Base-by-base conservation (phyloP, 2,329 filamentous ascomycete species). In the Hortaea werneckii region DNA sequence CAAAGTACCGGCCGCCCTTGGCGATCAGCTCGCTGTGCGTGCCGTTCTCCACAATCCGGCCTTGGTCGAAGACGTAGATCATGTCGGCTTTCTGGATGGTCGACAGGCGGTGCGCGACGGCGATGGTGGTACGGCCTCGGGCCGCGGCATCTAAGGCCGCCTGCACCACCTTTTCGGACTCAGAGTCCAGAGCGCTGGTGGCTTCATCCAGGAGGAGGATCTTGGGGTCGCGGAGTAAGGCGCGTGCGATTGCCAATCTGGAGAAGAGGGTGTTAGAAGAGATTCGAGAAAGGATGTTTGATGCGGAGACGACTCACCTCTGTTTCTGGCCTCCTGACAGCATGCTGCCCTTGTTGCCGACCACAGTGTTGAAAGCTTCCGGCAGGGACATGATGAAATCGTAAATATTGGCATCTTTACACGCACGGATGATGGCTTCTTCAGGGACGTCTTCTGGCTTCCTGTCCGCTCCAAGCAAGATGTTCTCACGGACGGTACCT, bases 21-120 rank as follows among this genome's bases (percentile, higher is more conserved):
- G 54, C 57, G 43, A 72, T 58, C 32, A 72, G 48, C 42, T 73
- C 68, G 0, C 58, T 76, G 85, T 96, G 90, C 6, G 80, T 87
- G 5, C 90, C 90, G 54, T 78, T 77, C 70, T 96, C 90, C 1
- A 94, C 85, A 38, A 96, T 79, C 49, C 79, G 77, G 6, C 90
- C 92, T 57, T 86, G 82, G 64, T 95, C 89, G 62, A 96, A 92
- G n/a, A 96, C 90, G 54, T 94, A 95, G 57, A 96, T 96, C 41
- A 90, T 71, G 61, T 96, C 90, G 0, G 90, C 90, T 63, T 92
- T 89, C 63, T 95, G 88, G 50, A 96, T 95, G 0, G 92, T 95
- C 59, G 82, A 87, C 5, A 98, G 71, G 26, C 92, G 76, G 67
- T 98, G 90, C 3, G 92, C 92, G 1, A 98, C 90, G 1, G 90